Conservation (phyloP, 1,139 yeast species). For the Kodamaea sp. region DNA sequence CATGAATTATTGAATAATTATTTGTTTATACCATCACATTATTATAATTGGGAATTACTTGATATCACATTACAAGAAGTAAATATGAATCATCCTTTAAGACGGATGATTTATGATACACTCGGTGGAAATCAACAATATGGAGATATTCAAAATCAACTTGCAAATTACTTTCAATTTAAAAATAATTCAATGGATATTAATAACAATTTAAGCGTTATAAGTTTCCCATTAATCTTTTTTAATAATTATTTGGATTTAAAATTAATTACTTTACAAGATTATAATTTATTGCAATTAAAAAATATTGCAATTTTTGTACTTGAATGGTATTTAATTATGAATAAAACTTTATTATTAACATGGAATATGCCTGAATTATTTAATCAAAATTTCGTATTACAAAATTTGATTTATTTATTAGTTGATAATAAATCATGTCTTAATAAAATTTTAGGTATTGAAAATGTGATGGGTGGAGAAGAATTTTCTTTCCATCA, state of each 20-base stretch:
- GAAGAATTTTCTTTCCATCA: conserved; percentile 23
- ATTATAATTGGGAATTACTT: conserved; percentile 40
- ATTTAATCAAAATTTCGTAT: conserved; percentile 15
- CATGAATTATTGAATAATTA: conserved; percentile 43
- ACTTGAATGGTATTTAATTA: conserved; percentile 40
- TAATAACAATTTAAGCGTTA: conserved; percentile 25
- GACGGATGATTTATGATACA: conserved; percentile 9
- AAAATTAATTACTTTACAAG: conserved; percentile 9
- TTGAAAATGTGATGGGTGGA: conserved; percentile 4
- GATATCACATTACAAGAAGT: conserved; percentile 37
- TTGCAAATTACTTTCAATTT: conserved; percentile 13
- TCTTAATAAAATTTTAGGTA: conserved; percentile 11
- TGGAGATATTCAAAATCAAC: conserved; percentile 7
- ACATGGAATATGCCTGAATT: conserved; percentile 15
- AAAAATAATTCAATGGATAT: conserved; percentile 20
- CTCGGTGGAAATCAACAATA: conserved; percentile 3
- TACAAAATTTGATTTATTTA: conserved; percentile 15
- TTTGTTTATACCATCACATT: conserved; percentile 34
- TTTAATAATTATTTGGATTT: conserved; percentile 26
- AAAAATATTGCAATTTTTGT: conserved; percentile 19
- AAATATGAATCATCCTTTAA: conserved; percentile 13
- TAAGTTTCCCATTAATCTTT: conserved; percentile 44
- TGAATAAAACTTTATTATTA: conserved; percentile 29
- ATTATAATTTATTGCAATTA: conserved; percentile 14
- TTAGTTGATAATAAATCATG: conserved; percentile 15